A percentile compares a stretch with the other conserved stretches of the same genome.
Evolutionary conservation across 768 basidiomycete genomes (phyloP).

Genomic region (Lentinula edodes): DNA sequence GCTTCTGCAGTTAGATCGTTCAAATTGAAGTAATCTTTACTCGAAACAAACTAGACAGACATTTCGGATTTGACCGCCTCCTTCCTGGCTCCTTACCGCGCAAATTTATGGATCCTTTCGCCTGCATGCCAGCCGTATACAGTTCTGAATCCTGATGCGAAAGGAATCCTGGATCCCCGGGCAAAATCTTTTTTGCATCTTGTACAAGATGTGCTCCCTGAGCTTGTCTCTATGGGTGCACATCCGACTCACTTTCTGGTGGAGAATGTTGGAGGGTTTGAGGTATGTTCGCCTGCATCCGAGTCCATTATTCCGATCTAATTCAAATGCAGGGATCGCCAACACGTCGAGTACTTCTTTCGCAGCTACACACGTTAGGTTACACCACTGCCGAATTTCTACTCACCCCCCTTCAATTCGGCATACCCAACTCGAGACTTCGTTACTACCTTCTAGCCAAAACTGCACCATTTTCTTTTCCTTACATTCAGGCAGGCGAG

Average conservation of each 20-base stretch:
- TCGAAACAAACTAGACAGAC: slow-evolving; percentile 37
- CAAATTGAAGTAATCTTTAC: neutral
- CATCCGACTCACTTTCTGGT: slow-evolving; percentile 61
- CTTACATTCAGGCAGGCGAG: slow-evolving; percentile 7
- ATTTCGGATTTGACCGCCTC: slow-evolving; percentile 51
- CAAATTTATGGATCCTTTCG: slow-evolving; percentile 72
- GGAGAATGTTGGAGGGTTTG: slow-evolving; percentile 82
- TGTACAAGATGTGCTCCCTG: slow-evolving; percentile 55
- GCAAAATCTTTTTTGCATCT: slow-evolving; percentile 74
- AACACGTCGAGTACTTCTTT: slow-evolving; percentile 53
- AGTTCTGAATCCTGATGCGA: slow-evolving; percentile 65
- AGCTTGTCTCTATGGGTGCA: slow-evolving; percentile 34
- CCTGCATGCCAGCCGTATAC: slow-evolving; percentile 86
- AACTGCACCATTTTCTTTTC: slow-evolving; percentile 33
- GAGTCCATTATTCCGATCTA: slow-evolving; percentile 3
- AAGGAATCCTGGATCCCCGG: slow-evolving; percentile 67
- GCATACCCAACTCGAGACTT: slow-evolving; percentile 77
- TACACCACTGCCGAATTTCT: slow-evolving; percentile 59
- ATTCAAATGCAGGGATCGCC: slow-evolving; percentile 46
- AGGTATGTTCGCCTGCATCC: slow-evolving; percentile 39
- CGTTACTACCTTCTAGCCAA: slow-evolving; percentile 79
- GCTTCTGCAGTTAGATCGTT: neutral
- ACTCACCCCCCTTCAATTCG: slow-evolving; percentile 72
- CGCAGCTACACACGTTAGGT: slow-evolving; percentile 44
- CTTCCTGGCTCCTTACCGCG: slow-evolving; percentile 39